Evolutionary conservation across 2,329 filamentous ascomycete genomes (phyloP).

Genomic region (Xylariaceae sp.): DNA sequence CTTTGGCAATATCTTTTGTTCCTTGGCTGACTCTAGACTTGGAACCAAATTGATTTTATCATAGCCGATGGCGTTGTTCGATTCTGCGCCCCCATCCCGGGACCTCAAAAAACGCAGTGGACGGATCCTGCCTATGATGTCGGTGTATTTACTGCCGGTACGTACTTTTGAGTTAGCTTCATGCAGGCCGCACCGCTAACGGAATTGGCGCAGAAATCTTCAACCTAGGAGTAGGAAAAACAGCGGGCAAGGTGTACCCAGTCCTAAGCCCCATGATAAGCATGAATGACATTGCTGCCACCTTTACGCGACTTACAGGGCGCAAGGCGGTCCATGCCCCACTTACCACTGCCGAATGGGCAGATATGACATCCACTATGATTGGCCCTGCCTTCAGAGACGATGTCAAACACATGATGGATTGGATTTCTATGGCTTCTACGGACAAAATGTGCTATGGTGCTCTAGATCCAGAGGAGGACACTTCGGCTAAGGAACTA

Average conservation of each 20-base stretch:
- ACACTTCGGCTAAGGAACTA: slow-evolving; percentile 19
- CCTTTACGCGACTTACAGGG: slow-evolving; percentile 18
- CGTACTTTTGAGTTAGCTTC: slow-evolving; percentile 5
- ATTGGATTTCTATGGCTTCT: slow-evolving; percentile 15
- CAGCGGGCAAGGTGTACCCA: slow-evolving; percentile 17
- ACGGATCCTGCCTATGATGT: slow-evolving; percentile 14
- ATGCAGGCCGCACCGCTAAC: slow-evolving; percentile 6
- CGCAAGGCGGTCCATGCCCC: slow-evolving; percentile 14
- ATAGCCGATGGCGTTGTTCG: slow-evolving; percentile 19
- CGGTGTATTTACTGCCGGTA: slow-evolving; percentile 17
- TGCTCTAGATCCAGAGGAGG: slow-evolving; percentile 18
- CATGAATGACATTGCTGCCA: slow-evolving; percentile 15
- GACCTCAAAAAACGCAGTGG: slow-evolving; percentile 14
- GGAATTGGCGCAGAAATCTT: slow-evolving; percentile 11
- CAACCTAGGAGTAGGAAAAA: slow-evolving; percentile 11
- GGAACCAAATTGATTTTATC: slow-evolving; percentile 8
- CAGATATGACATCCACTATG: slow-evolving; percentile 14
- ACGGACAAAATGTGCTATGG: slow-evolving; percentile 17
- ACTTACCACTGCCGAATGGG: slow-evolving; percentile 13
- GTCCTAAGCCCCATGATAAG: slow-evolving; percentile 12
- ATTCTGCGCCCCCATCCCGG: slow-evolving; percentile 14
- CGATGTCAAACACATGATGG: slow-evolving; percentile 19
- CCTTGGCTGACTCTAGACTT: background rate
- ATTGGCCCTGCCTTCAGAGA: slow-evolving; percentile 19
- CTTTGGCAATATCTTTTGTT: background rate